These are phyloP conservation scores for Anthoceros angustus DNA, from an alignment of 225 moss, liverwort and hornwort species.

Conservation along the genomic window DNA sequence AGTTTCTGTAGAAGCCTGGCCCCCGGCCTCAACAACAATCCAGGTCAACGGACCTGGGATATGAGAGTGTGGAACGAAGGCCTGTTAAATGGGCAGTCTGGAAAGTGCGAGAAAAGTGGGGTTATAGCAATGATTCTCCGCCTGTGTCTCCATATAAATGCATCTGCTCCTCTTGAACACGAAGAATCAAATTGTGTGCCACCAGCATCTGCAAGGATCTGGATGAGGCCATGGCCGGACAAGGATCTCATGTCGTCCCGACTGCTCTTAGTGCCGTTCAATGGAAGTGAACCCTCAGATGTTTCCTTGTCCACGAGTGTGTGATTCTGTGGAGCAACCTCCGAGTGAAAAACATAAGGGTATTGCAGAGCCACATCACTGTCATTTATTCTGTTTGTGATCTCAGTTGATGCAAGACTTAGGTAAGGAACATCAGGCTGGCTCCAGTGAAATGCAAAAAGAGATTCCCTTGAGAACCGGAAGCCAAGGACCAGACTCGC, in stretches of 20 bases:
- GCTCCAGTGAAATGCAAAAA: conserved; percentile 26
- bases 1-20: conserved; percentile 30
- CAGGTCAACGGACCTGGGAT: conserved; percentile 56
- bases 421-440: conserved; percentile 24
- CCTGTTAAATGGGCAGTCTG: conserved; percentile 68
- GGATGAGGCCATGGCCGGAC: conserved; percentile 80
- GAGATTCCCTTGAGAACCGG: conserved; percentile 53
- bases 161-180: conserved; percentile 60
- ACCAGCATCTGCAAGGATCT: conserved; percentile 39
- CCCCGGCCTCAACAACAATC: conserved; percentile 83
- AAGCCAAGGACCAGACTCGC: conserved; percentile 49
- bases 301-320: conserved; percentile 8
- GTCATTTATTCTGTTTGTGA: conserved; percentile 11
- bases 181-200: conserved; percentile 42
- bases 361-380: conserved; percentile 10
- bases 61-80: conserved; percentile 58
- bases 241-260: conserved; percentile 63
- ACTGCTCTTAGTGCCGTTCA: conserved; percentile 33
- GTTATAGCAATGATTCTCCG: conserved; percentile 67
- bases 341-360: conserved; percentile 20
- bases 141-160: conserved; percentile 30
- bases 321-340: conserved; percentile 6
- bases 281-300: neutral
- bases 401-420: conserved; percentile 13
- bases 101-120: conserved; percentile 66